Evolutionary conservation across 2,329 filamentous ascomycete genomes (phyloP).

Genomic region (Mycogone perniciosa): DNA sequence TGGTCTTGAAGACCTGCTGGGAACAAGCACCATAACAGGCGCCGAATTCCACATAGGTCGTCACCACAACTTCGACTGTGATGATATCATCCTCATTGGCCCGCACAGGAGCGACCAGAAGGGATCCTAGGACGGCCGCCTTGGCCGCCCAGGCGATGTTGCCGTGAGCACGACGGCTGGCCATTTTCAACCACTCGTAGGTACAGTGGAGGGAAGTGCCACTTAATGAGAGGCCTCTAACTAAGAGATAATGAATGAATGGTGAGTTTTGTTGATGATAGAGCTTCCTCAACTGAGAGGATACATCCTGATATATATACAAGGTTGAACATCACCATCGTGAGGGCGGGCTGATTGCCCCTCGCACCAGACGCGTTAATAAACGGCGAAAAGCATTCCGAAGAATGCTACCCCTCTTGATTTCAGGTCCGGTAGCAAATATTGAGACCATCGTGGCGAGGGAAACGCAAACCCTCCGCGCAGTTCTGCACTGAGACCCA

Average conservation of each 20-base stretch:
- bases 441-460: background rate
- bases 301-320: no score
- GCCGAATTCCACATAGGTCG: conserved; percentile 14
- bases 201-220: background rate
- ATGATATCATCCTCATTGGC: conserved; percentile 7
- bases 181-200: conserved; percentile 16
- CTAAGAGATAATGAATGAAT: background rate
- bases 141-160: conserved; percentile 11
- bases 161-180: conserved; percentile 5
- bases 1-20: conserved; percentile 1
- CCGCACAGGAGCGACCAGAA: conserved; percentile 12
- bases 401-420: background rate
- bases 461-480: background rate
- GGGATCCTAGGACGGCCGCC: conserved; percentile 10
- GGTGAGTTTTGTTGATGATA: background rate
- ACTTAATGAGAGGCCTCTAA: background rate
- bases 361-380: no score
- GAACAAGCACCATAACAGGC: conserved; percentile 13
- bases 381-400: background rate
- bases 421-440: no score
- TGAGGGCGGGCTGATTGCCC: background rate
- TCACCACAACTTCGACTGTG: conserved; percentile 16
- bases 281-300: background rate
- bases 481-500: background rate
- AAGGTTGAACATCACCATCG: no score